Conservation (phyloP, 2,329 filamentous ascomycete species). For the Periconia sp. region DNA sequence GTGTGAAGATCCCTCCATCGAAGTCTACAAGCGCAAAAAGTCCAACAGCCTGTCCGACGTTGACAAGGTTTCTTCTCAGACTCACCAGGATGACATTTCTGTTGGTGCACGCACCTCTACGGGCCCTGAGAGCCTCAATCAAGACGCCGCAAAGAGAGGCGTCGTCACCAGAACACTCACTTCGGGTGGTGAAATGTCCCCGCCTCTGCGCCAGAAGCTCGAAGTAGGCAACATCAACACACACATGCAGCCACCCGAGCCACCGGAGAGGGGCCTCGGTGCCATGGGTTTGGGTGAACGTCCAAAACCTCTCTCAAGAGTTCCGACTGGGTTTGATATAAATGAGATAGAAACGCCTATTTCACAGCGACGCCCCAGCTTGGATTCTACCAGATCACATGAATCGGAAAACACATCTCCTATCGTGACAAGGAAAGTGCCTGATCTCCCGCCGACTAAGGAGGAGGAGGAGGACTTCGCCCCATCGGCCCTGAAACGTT, state of each 20-base stretch:
- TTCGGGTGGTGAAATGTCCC: slow-evolving; percentile 39
- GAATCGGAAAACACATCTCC: slow-evolving; percentile 34
- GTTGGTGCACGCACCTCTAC: slow-evolving; percentile 27
- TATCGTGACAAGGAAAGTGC: slow-evolving; percentile 21
- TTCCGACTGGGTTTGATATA: slow-evolving; percentile 38
- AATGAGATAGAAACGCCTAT: slow-evolving; percentile 13
- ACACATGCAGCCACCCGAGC: slow-evolving; percentile 28
- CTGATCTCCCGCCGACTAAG: slow-evolving; percentile 30
- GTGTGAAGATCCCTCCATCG: slow-evolving; percentile 68
- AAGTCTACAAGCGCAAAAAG: slow-evolving; percentile 65
- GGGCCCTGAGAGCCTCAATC: slow-evolving; percentile 26
- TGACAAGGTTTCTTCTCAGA: slow-evolving; percentile 19
- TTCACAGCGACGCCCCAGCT: slow-evolving; percentile 22
- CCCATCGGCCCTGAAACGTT: slow-evolving; percentile 58
- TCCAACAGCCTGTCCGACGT: slow-evolving; percentile 19
- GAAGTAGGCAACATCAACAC: slow-evolving; percentile 40
- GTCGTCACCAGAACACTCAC: slow-evolving; percentile 38
- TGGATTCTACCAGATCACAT: slow-evolving; percentile 35
- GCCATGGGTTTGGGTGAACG: slow-evolving; percentile 40
- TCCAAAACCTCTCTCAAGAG: slow-evolving; percentile 30
- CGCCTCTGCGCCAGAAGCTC: slow-evolving; percentile 39
- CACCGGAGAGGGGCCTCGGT: slow-evolving; percentile 30
- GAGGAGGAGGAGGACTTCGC: slow-evolving; percentile 52
- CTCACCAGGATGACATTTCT: slow-evolving; percentile 34
- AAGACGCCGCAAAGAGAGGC: slow-evolving; percentile 25